Conservation (phyloP, 192 early-diverging fungal genomes). For the Chytriomyces confervae region DNA sequence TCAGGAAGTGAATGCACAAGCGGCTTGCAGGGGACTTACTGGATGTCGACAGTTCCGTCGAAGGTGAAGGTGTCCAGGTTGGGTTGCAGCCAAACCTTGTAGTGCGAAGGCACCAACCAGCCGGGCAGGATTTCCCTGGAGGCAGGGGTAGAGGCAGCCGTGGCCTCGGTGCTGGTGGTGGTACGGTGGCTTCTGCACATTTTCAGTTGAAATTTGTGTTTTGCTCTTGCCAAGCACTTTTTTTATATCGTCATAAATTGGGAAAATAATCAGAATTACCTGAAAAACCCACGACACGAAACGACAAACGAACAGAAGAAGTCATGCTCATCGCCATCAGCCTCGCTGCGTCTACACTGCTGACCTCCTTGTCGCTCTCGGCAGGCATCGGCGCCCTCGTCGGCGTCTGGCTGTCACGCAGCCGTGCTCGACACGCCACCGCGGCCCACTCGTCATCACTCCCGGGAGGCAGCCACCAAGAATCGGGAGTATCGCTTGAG, state of each 20-base stretch:
- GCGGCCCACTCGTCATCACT: background rate
- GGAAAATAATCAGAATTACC: too few relatives aligned
- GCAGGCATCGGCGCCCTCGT: background rate
- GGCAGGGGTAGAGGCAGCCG: background rate
- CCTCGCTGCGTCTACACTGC: background rate
- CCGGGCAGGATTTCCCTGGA: constrained; percentile 73
- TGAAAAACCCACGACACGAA: too few relatives aligned
- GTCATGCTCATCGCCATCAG: background rate
- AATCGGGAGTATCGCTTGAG: background rate
- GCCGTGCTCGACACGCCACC: too few relatives aligned
- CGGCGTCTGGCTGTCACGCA: background rate
- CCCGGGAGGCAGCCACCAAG: background rate
- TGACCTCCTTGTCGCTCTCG: background rate
- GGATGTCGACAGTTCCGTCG: constrained; percentile 75
- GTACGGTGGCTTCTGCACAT: constrained; percentile 34
- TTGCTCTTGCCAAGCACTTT: too few relatives aligned
- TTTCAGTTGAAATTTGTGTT: background rate
- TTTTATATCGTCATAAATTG: too few relatives aligned
- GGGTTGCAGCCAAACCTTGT: constrained; percentile 76
- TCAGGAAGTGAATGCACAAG: background rate
- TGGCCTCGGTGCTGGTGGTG: constrained; percentile 14
- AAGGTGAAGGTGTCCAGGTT: constrained; percentile 81
- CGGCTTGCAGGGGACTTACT: constrained; percentile 53
- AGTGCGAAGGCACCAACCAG: constrained; percentile 76
- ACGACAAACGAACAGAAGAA: background rate